Evolutionary conservation across 1,139 yeast genomes (phyloP).

Genomic region (Debaryomyces udenii): DNA sequence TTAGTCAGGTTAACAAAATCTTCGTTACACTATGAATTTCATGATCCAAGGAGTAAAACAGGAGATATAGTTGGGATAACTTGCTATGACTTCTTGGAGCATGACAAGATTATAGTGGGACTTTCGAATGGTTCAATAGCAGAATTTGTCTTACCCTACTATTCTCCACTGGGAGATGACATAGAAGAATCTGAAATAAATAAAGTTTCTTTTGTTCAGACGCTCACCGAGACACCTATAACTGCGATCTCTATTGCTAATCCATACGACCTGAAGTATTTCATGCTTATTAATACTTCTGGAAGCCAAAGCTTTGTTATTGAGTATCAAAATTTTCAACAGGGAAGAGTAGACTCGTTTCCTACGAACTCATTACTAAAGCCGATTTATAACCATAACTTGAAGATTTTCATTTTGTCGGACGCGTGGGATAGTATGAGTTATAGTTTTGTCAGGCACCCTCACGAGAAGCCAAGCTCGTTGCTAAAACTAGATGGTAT

Average conservation of each 20-base stretch:
- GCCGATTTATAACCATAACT: constrained; percentile 32
- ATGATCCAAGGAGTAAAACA: constrained; percentile 16
- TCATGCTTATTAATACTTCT: constrained; percentile 50
- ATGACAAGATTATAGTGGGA: constrained; percentile 59
- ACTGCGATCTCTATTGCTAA: constrained; percentile 44
- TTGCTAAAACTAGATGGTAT: constrained; percentile 36
- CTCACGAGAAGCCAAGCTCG: constrained; percentile 38
- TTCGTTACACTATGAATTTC: constrained; percentile 31
- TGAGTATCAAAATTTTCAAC: constrained; percentile 45
- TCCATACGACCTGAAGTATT: constrained; percentile 27
- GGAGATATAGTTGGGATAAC: constrained; percentile 38
- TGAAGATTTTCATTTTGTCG: constrained; percentile 29
- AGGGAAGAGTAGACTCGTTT: constrained; percentile 31
- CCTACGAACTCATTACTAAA: constrained; percentile 24
- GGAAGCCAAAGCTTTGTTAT: constrained; percentile 47
- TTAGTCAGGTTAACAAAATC: constrained; percentile 29
- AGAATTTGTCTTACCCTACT: constrained; percentile 52
- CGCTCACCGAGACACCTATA: constrained; percentile 55
- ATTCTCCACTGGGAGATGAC: background rate
- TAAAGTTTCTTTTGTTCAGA: constrained; percentile 52
- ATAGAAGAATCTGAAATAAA: constrained; percentile 19
- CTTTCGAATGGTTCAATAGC: constrained; percentile 66
- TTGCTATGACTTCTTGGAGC: constrained; percentile 57
- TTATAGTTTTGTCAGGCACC: constrained; percentile 33
- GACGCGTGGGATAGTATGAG: constrained; percentile 35